Percentiles rank a stretch among this genome's conserved stretches.
Evolutionary conservation across 2,329 filamentous ascomycete species (phyloP).

Genomic region (Trichoderma polysporum): DNA sequence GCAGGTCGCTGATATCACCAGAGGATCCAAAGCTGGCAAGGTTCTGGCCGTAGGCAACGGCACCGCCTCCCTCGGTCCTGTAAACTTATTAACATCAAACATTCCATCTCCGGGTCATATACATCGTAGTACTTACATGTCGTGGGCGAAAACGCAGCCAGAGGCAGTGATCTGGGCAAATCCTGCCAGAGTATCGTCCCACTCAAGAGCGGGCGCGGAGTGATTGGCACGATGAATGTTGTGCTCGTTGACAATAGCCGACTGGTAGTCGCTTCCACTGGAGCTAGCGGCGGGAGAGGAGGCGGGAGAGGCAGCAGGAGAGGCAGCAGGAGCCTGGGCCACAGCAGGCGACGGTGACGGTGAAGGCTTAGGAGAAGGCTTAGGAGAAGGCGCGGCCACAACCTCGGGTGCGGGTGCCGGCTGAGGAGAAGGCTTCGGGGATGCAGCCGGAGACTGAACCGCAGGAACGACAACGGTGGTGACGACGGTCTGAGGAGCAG

Average conservation of each 20-base stretch:
- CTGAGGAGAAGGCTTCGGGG: background rate
- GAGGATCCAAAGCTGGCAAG: conserved; percentile 64
- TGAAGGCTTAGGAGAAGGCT: conserved; percentile 9
- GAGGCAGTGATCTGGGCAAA: conserved; percentile 65
- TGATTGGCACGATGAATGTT: conserved; percentile 86
- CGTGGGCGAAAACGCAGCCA: conserved; percentile 71
- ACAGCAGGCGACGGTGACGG: background rate
- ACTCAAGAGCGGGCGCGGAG: conserved; percentile 63
- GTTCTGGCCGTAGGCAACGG: conserved; percentile 76
- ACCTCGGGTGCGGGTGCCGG: background rate
- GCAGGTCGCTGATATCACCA: conserved; percentile 36
- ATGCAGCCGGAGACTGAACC: background rate
- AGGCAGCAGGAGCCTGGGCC: background rate
- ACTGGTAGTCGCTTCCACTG: conserved; percentile 32
- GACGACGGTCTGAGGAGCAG: background rate
- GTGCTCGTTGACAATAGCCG: conserved; percentile 66
- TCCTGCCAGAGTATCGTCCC: conserved; percentile 62
- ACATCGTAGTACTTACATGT: conserved; percentile 60
- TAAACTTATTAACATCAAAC: conserved; percentile 27
- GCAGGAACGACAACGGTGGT: background rate
- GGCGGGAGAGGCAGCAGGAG: conserved; percentile 28
- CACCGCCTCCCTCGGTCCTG: conserved; percentile 57
- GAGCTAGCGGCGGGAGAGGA: conserved; percentile 6
- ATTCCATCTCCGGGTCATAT: too few relatives aligned
- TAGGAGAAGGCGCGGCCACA: background rate